Conservation (phyloP, 2,329 filamentous ascomycete genomes). For the Ceratocystis cubensis region DNA sequence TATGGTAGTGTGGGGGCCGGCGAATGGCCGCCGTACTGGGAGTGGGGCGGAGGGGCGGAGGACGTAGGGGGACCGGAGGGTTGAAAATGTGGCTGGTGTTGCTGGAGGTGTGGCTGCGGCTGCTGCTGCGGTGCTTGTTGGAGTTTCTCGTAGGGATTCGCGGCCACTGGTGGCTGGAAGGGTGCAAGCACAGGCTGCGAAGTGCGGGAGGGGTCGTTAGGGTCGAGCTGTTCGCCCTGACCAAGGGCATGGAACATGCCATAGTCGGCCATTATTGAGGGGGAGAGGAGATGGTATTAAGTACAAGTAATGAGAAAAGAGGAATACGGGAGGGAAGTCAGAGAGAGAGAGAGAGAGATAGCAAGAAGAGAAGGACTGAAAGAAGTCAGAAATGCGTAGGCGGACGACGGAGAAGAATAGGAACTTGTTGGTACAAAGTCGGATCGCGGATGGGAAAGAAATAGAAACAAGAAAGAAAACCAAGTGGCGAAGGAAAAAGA, state of each 20-base stretch:
- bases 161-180: conserved; percentile 43
- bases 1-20: conserved; percentile 16
- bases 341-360: not conserved
- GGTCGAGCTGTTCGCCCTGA: conserved; percentile 42
- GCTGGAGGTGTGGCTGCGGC: not conserved
- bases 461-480: not conserved
- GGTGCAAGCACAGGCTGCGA: conserved; percentile 41
- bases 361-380: not conserved
- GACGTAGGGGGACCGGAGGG: not conserved
- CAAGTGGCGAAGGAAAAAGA: not conserved
- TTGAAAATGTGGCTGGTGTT: not conserved
- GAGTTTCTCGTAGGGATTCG: conserved; percentile 41
- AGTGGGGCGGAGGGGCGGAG: not conserved
- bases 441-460: not conserved
- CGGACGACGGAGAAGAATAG: not conserved
- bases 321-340: not conserved
- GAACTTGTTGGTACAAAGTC: too few species aligned
- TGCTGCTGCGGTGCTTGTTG: conserved; percentile 17
- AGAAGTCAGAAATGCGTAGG: not conserved
- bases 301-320: not conserved
- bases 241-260: conserved; percentile 44
- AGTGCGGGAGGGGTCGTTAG: conserved; percentile 41
- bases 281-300: not conserved
- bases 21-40: conserved; percentile 17
- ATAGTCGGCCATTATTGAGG: conserved; percentile 40